Percentiles rank a stretch among this genome's conserved stretches.
phyloP scores from a whole-genome alignment of 1,139 yeast genomes.

The Trichomonascaceae sp. region DNA sequence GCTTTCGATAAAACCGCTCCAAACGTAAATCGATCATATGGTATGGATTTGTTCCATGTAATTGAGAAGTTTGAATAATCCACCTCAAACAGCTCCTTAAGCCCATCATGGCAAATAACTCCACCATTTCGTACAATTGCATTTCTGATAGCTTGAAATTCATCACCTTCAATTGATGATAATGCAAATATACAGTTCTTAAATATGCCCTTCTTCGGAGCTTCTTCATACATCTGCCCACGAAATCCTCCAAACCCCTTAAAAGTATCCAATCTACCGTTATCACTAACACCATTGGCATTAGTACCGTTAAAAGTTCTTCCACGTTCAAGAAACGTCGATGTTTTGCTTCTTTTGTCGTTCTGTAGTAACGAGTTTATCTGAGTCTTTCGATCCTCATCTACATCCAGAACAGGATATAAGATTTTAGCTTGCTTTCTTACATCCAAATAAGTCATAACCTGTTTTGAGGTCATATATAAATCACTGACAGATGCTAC shows the following conservation, averaged over 20 bases:
- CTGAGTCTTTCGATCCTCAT: neutral
- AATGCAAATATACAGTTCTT: conserved; percentile 39
- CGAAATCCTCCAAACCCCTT: conserved; percentile 1
- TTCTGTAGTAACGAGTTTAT: neutral
- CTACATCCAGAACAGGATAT: neutral
- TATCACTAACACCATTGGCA: neutral
- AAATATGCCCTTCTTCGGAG: conserved; percentile 28
- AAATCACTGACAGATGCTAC: conserved; percentile 4
- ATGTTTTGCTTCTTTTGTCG: neutral
- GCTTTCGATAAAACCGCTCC: conserved; percentile 60
- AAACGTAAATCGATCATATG: conserved; percentile 34
- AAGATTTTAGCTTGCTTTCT: conserved; percentile 6
- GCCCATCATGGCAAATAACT: conserved; percentile 43
- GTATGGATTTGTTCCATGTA: conserved; percentile 4
- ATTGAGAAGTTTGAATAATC: conserved; percentile 13
- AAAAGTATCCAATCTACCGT: neutral
- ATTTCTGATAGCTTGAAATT: conserved; percentile 34
- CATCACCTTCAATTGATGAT: conserved; percentile 36
- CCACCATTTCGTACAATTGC: conserved; percentile 51
- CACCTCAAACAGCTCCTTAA: conserved; percentile 31
- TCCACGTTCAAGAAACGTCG: neutral
- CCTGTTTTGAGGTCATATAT: conserved; percentile 7
- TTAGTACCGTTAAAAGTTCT: neutral
- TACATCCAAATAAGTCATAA: conserved; percentile 3
- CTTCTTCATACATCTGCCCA: conserved; percentile 1